A percentile compares a stretch with the other conserved stretches of the same genome.
Evolutionary conservation across 208 protist species (phyloP).

Genomic region (Wallacemonas sp.): DNA sequence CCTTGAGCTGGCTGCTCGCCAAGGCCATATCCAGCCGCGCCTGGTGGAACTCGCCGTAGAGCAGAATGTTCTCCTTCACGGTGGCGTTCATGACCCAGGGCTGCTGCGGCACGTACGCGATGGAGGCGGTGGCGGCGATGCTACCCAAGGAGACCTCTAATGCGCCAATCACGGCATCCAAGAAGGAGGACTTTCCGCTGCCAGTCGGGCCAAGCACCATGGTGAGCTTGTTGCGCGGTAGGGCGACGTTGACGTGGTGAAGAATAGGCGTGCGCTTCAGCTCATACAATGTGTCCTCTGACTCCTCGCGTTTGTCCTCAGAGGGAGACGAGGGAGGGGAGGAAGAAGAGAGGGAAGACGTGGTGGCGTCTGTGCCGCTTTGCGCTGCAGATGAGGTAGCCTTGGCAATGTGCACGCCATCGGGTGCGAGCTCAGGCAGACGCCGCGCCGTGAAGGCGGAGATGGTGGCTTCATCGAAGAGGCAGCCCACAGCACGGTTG

Average conservation of each 20-base stretch:
- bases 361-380: no score
- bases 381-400: no score
- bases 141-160: constrained; percentile 36
- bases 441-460: constrained; percentile 2
- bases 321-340: no score
- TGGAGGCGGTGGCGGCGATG: constrained; percentile 18
- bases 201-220: constrained; percentile 50
- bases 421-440: neutral
- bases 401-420: neutral
- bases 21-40: constrained; percentile 6
- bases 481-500: constrained; percentile 62
- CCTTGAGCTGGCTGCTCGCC: constrained; percentile 2
- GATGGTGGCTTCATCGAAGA: constrained; percentile 18
- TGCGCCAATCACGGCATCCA: constrained; percentile 44
- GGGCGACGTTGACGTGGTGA: constrained; percentile 21
- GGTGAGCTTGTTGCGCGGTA: constrained; percentile 30
- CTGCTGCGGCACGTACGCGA: constrained; percentile 91
- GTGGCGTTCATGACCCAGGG: constrained; percentile 91
- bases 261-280: neutral
- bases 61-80: constrained; percentile 91
- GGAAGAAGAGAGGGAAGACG: no score
- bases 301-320: no score
- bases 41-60: constrained; percentile 62
- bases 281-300: no score
- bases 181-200: constrained; percentile 58